phyloP scores from a whole-genome alignment of 495 filamentous ascomycete species.

The Neurospora pannonica region DNA sequence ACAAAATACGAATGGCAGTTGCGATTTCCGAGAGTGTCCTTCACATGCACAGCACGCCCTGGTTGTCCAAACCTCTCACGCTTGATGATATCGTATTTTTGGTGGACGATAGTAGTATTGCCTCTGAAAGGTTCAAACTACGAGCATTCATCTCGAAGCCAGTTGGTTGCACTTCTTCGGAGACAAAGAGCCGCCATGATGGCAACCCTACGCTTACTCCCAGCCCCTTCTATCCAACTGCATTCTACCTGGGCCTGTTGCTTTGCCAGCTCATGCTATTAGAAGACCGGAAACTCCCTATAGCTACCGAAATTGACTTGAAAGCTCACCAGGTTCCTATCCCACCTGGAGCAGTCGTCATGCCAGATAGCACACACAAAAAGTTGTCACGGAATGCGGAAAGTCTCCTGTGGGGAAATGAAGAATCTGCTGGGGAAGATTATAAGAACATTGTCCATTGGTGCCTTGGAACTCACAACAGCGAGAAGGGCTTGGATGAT shows the following conservation, averaged over 20 bases:
- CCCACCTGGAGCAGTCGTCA: background rate
- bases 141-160: background rate
- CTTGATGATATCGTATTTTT: slow-evolving; percentile 9
- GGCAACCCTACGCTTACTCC: background rate
- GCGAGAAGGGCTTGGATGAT: slow-evolving; percentile 3
- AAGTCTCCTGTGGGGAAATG: background rate
- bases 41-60: slow-evolving; percentile 5
- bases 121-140: background rate
- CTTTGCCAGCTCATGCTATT: slow-evolving; percentile 3
- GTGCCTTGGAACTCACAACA: slow-evolving; percentile 3
- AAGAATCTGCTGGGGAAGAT: background rate
- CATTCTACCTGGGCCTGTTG: slow-evolving; percentile 1
- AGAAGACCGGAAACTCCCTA: background rate
- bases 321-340: background rate
- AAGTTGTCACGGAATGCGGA: background rate
- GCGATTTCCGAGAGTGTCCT: slow-evolving; percentile 7
- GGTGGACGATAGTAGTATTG: background rate
- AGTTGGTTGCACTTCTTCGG: background rate
- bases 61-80: slow-evolving; percentile 5
- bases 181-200: background rate
- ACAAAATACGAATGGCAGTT: slow-evolving; percentile 8
- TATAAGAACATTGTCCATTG: slow-evolving; percentile 2
- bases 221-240: background rate
- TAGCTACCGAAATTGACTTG: background rate
- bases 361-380: background rate